A percentile compares a stretch with the other conserved stretches of the same genome.
These are phyloP conservation scores for Hypoxylon lenormandii DNA, from an alignment of 495 filamentous ascomycete genomes.

Conservation along the genomic window DNA sequence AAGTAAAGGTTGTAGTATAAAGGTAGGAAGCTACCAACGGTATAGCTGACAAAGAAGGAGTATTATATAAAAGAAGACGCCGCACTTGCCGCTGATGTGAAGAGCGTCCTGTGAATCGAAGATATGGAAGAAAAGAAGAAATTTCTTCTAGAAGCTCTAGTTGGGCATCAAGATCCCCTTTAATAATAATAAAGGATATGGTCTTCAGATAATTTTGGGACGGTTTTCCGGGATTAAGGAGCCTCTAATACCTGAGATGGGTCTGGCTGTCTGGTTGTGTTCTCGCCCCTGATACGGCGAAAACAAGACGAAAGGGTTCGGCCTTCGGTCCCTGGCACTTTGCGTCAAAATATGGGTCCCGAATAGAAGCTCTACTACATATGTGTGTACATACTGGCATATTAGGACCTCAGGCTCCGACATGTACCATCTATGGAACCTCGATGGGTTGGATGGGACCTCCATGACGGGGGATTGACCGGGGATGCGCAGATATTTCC, in stretches of 20 bases:
- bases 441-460: slow-evolving; percentile 13
- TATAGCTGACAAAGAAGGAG: slow-evolving; percentile 11
- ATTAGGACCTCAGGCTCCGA: too few species aligned
- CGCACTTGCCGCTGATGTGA: slow-evolving; percentile 23
- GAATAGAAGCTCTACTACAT: slow-evolving; percentile 1
- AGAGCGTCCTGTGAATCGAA: slow-evolving; percentile 15
- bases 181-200: slow-evolving; percentile 38
- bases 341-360: slow-evolving; percentile 28
- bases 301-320: slow-evolving; percentile 35
- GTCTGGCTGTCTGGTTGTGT: background rate
- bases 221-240: slow-evolving; percentile 27
- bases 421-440: background rate
- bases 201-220: slow-evolving; percentile 18
- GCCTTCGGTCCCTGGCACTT: slow-evolving; percentile 47
- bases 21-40: background rate
- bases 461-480: slow-evolving; percentile 42
- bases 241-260: slow-evolving; percentile 20
- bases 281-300: slow-evolving; percentile 2
- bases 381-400: too few species aligned
- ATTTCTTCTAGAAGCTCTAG: slow-evolving; percentile 7
- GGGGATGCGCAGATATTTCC: slow-evolving; percentile 25
- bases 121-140: slow-evolving; percentile 20
- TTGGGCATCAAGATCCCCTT: slow-evolving; percentile 20
- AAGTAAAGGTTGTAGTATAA: background rate
- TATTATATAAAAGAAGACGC: slow-evolving; percentile 14